These are phyloP conservation scores for Auricularia sp. DNA, from an alignment of 768 basidiomycete genomes.

Conservation along the genomic window DNA sequence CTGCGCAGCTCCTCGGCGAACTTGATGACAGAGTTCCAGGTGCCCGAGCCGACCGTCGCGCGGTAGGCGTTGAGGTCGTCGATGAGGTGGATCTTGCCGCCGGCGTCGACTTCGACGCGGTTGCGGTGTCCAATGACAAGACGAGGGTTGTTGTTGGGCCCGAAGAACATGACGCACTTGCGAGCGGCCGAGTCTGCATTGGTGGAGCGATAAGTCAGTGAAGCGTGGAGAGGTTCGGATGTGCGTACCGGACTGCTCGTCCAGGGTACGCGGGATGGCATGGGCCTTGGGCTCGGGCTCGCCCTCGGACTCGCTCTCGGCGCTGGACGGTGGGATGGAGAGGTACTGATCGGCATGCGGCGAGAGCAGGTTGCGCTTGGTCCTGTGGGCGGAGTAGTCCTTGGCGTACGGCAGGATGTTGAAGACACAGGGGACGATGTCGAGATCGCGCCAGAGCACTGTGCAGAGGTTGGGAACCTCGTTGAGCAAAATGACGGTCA, in stretches of 20 bases:
- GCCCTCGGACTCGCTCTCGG: background rate
- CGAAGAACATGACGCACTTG: conserved; percentile 61
- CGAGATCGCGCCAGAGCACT: conserved; percentile 70
- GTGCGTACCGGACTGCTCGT: conserved; percentile 50
- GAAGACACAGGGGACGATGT: conserved; percentile 67
- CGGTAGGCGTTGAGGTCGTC: conserved; percentile 73
- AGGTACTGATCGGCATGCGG: conserved; percentile 1
- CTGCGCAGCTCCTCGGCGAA: conserved; percentile 77
- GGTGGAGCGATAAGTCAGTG: background rate
- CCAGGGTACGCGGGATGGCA: conserved; percentile 61
- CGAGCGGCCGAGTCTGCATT: conserved; percentile 62
- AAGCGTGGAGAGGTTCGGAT: conserved; percentile 2
- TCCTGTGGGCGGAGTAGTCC: conserved; percentile 37
- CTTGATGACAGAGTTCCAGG: conserved; percentile 75
- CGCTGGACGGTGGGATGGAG: background rate
- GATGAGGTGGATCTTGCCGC: conserved; percentile 74
- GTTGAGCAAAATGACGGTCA: conserved; percentile 58
- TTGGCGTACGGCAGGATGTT: conserved; percentile 54
- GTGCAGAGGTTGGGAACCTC: conserved; percentile 84
- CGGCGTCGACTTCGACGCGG: conserved; percentile 81
- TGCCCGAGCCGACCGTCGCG: conserved; percentile 57
- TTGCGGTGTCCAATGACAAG: conserved; percentile 74
- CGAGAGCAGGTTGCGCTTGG: background rate
- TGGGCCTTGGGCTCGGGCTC: background rate
- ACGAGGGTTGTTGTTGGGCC: conserved; percentile 75